Evolutionary conservation across 148 eudicot species (phyloP).

Genomic region (Rhododendron griersonianum): DNA sequence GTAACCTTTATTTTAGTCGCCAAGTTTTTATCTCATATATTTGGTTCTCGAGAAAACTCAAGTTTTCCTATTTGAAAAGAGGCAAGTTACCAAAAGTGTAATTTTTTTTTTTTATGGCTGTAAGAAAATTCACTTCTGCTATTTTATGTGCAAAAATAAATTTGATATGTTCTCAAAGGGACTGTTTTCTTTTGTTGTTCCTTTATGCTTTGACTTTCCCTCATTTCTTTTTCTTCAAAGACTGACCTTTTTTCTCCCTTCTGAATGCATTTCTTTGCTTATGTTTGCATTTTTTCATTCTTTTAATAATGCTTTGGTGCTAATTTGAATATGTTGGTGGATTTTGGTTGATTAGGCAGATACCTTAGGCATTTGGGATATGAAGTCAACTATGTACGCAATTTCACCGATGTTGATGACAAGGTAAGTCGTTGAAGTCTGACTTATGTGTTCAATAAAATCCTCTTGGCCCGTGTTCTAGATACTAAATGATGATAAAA

Average conservation of each 20-base stretch:
- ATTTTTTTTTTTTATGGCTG: neutral
- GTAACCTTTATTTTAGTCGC: neutral
- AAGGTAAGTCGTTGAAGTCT: constrained; percentile 44
- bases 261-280: neutral
- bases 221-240: neutral
- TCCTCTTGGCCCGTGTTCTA: neutral
- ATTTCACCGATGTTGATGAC: constrained; percentile 98
- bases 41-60: neutral
- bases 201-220: neutral
- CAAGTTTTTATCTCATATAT: neutral
- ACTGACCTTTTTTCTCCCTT: neutral
- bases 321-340: constrained; percentile 14
- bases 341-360: constrained; percentile 54
- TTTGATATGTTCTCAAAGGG: neutral
- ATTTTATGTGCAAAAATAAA: neutral
- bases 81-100: neutral
- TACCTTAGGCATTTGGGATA: constrained; percentile 73
- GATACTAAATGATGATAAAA: neutral
- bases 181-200: neutral
- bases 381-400: constrained; percentile 89
- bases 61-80: neutral
- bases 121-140: neutral
- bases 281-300: neutral
- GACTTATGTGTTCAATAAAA: neutral
- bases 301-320: neutral